A percentile compares a stretch with the other conserved stretches of the same genome.
phyloP scores from a whole-genome alignment of 2,329 filamentous ascomycete species.

The Apiospora arundinis region DNA sequence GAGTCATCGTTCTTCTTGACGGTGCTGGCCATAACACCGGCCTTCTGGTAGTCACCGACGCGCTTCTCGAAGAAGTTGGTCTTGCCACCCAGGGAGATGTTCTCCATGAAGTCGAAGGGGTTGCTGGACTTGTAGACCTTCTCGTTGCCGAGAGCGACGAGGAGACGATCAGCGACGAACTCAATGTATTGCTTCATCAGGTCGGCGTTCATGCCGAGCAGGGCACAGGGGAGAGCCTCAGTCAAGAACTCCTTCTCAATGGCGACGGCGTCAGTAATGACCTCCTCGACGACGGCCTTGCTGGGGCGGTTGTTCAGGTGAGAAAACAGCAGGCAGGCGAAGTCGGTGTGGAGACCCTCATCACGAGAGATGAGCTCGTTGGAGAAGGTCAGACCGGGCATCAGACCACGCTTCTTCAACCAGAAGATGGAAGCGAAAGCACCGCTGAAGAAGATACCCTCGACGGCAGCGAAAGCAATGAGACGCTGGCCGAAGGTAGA shows the following conservation, averaged over 20 bases:
- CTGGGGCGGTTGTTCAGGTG: conserved; percentile 91
- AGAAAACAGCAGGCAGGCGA: conserved; percentile 97
- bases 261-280: conserved; percentile 91
- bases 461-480: conserved; percentile 94
- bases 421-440: conserved; percentile 99
- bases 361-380: conserved; percentile 99
- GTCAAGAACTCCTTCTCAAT: conserved; percentile 99
- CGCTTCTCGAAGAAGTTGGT: conserved; percentile 99
- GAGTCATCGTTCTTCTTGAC: conserved; percentile 65
- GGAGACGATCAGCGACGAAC: conserved; percentile 95
- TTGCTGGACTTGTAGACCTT: conserved; percentile 94
- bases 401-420: conserved; percentile 99
- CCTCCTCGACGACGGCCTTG: conserved; percentile 79
- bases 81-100: conserved; percentile 98
- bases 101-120: conserved; percentile 99
- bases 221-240: conserved; percentile 88
- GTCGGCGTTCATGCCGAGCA: conserved; percentile 96
- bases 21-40: conserved; percentile 94
- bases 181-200: conserved; percentile 99
- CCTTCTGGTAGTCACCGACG: conserved; percentile 99
- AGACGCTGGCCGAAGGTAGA: conserved; percentile 96
- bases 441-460: conserved; percentile 99
- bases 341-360: conserved; percentile 99
- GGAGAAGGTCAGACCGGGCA: conserved; percentile 98
- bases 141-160: conserved; percentile 90